Base-by-base conservation (phyloP, 148 eudicot genomes). In the Vaccinium darrowii region DNA sequence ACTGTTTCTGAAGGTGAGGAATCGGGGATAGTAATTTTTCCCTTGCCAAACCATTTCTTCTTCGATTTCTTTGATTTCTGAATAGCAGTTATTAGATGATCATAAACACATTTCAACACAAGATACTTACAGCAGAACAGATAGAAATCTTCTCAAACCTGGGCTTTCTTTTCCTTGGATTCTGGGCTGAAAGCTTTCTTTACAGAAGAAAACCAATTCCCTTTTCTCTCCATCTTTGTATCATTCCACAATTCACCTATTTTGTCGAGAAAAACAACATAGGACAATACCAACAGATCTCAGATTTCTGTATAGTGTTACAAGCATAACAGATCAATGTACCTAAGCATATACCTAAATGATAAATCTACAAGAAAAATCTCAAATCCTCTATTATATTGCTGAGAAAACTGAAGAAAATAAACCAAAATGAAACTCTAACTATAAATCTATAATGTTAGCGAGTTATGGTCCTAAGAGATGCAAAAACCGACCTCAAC, bases 161-260 rank as follows among this genome's bases (percentile, higher is more conserved):
- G 92, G 65, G 53, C 87, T 86, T 87, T 90, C 85, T 89, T 91
- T 56, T 79, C 92, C 75, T 92, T 92, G 8, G 94, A 85, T 39
- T 88, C 91, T 65, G 92, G 91, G 87, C 92, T 85, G 50, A 96
- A 87, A 85, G 98, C 94, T 89, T 94, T 97, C 92, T 94, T 94
- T 65, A 95, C 86, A 8, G 95, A 89, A 82, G 92, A 92, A 60
- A 96, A 91, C 98, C 99, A 96, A 27, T 88, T 91, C 36, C 94
- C 95, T 90, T 94, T 96, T 84, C 88, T 92, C 83, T 92, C 94
- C 99, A 94, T 96, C 65, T 84, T 82, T 79, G 33, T 85, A 51
- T 90, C 82, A 85, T 90, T 85, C 88, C 86, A 54, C 82, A 84
- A 83, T 81, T 81, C 54, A 54, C 87, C 87, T 81, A 73, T 79